phyloP scores from a whole-genome alignment of 2,329 filamentous ascomycete species.

The Colletotrichum eremochloae region DNA sequence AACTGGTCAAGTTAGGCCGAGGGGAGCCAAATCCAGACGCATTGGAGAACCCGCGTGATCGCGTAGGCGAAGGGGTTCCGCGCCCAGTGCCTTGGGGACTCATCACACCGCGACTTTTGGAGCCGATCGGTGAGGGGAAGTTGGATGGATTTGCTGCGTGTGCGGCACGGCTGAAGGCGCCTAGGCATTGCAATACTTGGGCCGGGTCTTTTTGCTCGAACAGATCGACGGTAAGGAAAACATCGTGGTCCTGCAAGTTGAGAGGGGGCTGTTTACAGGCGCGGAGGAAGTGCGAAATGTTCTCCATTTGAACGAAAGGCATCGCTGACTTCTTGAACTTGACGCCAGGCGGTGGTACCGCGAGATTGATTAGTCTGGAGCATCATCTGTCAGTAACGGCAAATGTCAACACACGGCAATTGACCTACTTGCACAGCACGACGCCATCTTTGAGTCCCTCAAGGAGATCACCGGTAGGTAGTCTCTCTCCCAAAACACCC shows the following conservation, averaged over 20 bases:
- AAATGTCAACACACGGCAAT: not conserved
- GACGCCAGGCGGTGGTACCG: constrained; percentile 80
- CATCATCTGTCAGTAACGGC: constrained; percentile 44
- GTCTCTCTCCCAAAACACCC: constrained; percentile 77
- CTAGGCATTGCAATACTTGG: constrained; percentile 92
- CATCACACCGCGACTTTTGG: constrained; percentile 69
- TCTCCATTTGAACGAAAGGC: constrained; percentile 99
- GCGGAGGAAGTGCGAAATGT: constrained; percentile 94
- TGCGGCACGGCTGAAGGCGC: constrained; percentile 91
- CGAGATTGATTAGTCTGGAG: constrained; percentile 83
- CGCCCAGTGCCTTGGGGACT: constrained; percentile 77
- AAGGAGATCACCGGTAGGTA: constrained; percentile 82
- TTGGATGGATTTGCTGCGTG: constrained; percentile 78
- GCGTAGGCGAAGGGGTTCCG: constrained; percentile 59
- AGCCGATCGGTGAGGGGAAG: constrained; percentile 83
- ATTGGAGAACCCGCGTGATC: constrained; percentile 65
- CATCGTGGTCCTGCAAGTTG: constrained; percentile 91
- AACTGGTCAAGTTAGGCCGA: constrained; percentile 57
- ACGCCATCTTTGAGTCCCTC: constrained; percentile 92
- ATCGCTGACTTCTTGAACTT: constrained; percentile 93
- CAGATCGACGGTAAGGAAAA: constrained; percentile 96
- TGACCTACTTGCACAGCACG: constrained; percentile 86
- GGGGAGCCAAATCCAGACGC: constrained; percentile 62
- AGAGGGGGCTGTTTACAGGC: constrained; percentile 89
- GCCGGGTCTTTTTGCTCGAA: constrained; percentile 96